Percentiles rank a stretch among this genome's conserved stretches.
Conservation (phyloP, 2,329 filamentous ascomycete species). For the Onygenales sp. region DNA sequence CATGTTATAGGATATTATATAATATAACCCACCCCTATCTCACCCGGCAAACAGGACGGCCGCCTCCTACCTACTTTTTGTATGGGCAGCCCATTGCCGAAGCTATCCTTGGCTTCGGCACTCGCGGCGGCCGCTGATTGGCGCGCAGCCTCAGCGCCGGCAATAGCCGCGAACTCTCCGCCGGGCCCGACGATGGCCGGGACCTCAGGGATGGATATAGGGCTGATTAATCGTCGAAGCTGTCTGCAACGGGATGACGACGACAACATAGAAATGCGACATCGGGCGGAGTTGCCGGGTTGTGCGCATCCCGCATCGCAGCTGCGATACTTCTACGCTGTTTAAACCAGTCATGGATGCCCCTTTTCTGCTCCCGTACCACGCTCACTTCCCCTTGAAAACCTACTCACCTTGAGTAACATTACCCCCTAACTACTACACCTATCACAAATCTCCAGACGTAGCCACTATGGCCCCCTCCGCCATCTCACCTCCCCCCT, state of each 20-base stretch:
- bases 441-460: background rate
- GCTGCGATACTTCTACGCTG: background rate
- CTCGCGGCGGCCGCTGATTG: background rate
- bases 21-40: background rate
- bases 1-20: no score
- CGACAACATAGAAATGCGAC: no score
- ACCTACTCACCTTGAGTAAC: no score
- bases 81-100: background rate
- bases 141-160: background rate
- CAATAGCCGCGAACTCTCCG: background rate
- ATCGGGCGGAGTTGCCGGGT: no score
- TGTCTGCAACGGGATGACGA: no score
- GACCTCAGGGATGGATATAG: background rate
- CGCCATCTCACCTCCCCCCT: constrained; percentile 24
- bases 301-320: no score
- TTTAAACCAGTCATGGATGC: background rate
- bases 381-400: background rate
- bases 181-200: background rate
- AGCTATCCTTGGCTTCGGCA: background rate
- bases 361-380: background rate
- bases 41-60: background rate
- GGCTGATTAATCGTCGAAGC: background rate
- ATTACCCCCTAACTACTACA: background rate
- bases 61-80: constrained; percentile 2
- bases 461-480: constrained; percentile 4